Evolutionary conservation across 192 early-diverging fungal genomes (phyloP).

Genomic region (Umbelopsis ramanniana): DNA sequence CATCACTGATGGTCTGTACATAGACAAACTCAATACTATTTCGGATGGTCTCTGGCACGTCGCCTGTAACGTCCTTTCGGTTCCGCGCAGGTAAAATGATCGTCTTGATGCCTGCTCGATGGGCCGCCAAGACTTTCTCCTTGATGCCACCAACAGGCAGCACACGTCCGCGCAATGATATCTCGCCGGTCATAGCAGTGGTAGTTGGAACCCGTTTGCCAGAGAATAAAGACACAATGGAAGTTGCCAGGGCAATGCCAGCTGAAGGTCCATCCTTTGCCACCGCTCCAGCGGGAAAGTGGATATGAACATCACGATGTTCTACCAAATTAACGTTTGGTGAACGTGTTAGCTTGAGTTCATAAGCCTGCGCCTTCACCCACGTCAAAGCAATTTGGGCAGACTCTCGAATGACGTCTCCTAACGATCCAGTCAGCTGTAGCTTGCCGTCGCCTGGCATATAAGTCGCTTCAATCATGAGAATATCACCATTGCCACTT

Average conservation of each 20-base stretch:
- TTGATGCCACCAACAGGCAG: constrained; percentile 87
- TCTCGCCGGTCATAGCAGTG: constrained; percentile 86
- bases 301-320: constrained; percentile 82
- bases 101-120: constrained; percentile 74
- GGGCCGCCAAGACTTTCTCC: constrained; percentile 85
- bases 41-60: constrained; percentile 72
- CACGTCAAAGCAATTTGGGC: constrained; percentile 78
- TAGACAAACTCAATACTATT: constrained; percentile 74
- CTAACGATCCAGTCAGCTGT: constrained; percentile 74
- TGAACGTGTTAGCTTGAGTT: constrained; percentile 54
- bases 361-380: constrained; percentile 71
- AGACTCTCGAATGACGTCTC: constrained; percentile 88
- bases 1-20: constrained; percentile 66
- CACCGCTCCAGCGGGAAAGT: constrained; percentile 79
- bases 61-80: constrained; percentile 67
- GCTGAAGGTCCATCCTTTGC: constrained; percentile 85
- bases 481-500: constrained; percentile 69
- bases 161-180: constrained; percentile 81
- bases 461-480: constrained; percentile 82
- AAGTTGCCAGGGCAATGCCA: constrained; percentile 71
- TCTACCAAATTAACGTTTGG: constrained; percentile 54
- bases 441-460: constrained; percentile 74
- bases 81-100: constrained; percentile 76
- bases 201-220: constrained; percentile 54
- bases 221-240: constrained; percentile 79